Evolutionary conservation across 495 filamentous ascomycete species (phyloP), one percentile per base, ranked within the genome.

Genomic region (Xanthoparmelia taractica): DNA sequence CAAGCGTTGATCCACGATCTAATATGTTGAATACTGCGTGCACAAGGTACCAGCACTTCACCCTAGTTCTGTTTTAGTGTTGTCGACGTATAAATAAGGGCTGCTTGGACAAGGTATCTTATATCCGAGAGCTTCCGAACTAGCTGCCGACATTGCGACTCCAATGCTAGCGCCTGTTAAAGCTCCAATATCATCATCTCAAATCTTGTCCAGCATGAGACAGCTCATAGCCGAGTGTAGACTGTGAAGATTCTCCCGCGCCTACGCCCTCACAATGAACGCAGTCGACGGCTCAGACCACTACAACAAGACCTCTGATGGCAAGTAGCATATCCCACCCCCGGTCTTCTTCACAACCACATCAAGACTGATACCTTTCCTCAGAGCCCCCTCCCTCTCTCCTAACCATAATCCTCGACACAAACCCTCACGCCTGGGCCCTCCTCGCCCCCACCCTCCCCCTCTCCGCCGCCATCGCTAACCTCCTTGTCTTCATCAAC

Each of bases 401-500:
- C 47, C 84, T 96, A 58, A 88, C 90, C 64, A 85, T 98, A 70
- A 83, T 98, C 74, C 81, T 98, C 77, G 94, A 98, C 77, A 96
- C 94, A 48, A 97, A 97, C 71, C 95, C 94, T 2, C 89, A 88
- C 68, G 91, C 94, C 72, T 98, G 94, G 94, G 85, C 89, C 6
- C 79, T 88, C 56, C 82, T 97, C 63, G 74, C 84, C 66, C 74
- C 85, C 64, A 84, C 82, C 7, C 87, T 98, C n/a, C 83, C 94
- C 37, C 82, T 97, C 65, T 85, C 88, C 59, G 87, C 87, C 68
- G 91, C 89, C 60, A 79, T 98, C 62, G 87, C 95, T 58, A 94
- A 91, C 77, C 82, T 97, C 65, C 87, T 96, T 70, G 86, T 97
- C 78, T 97, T 97, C 77, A 86, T 97, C 73, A 96, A 98, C 72